Evolutionary conservation across 2,329 filamentous ascomycete genomes (phyloP), one percentile per base, ranked within the genome.

Genomic region (Podosphaera fusca): DNA sequence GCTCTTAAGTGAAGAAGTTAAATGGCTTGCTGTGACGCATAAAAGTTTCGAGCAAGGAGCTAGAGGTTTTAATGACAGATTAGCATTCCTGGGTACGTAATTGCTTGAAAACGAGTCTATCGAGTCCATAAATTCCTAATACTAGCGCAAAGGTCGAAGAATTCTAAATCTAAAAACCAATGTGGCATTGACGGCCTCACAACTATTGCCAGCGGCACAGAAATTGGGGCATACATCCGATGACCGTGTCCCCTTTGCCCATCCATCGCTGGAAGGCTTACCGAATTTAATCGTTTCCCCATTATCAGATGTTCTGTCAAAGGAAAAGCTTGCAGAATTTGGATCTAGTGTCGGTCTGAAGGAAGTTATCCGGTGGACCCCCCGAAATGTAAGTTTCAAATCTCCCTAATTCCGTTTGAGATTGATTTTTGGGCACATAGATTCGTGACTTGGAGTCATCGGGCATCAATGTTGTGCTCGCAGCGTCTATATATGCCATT

Each of bases 1-100:
- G 63, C 69, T 92, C 68, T 74, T 98, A 58, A 82, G 84, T 1
- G 89, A 95, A 14, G 90, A 98, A 72, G 75, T 92, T 60, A 96
- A 95, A 73, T 98, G 92, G 92, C 74, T 96, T 66, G 89, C 89
- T 35, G 80, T 98, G 57, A 98, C 92, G 62, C 92, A 96, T 70
- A 96, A 96, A 78, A 95, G 88, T 71, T 96, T 95, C 67, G 90
- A 98, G 68, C 88, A 96, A 67, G 92, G 89, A 56, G 77, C 87
- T 66, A 82, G 89, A 74, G 90, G 90, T 0, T 95, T 90, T 72
- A 98, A 98, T 69, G 90, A 95, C 66, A 80, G 87, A 60, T 73
- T 98, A 69, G 86, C 88, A n/a, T 88, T 86, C 66, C 73, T 94
- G 56, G 90, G 87, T 94, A 77, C 59, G 73, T 66, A 29, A 45